These are phyloP conservation scores for Sporodiniella umbellata DNA, from an alignment of 371 early-diverging fungal species.

Conservation along the genomic window DNA sequence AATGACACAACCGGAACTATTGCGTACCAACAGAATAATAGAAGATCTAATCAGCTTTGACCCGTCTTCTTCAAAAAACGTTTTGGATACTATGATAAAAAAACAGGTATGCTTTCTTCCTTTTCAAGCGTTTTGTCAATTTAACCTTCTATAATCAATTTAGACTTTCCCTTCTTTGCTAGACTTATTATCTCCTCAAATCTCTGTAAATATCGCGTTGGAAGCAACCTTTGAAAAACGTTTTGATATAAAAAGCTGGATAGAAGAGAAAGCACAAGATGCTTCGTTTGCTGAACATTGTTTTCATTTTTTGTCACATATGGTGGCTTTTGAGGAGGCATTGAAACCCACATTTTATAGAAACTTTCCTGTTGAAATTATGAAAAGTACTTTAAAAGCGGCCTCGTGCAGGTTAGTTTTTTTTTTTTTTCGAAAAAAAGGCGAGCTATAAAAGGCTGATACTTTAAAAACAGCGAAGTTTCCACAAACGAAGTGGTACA, in stretches of 20 bases:
- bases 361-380: too few species aligned
- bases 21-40: background rate
- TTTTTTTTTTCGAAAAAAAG: too few species aligned
- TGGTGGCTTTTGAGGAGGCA: conserved; percentile 42
- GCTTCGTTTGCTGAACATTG: conserved; percentile 67
- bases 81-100: conserved; percentile 79
- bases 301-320: conserved; percentile 73
- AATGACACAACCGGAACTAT: background rate
- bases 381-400: too few species aligned
- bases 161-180: conserved; percentile 71
- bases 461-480: too few species aligned
- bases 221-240: conserved; percentile 74
- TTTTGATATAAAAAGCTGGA: conserved; percentile 83
- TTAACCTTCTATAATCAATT: background rate
- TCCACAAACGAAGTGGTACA: background rate
- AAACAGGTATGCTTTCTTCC: conserved; percentile 51
- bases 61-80: conserved; percentile 62
- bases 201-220: conserved; percentile 80
- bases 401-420: too few species aligned
- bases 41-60: conserved; percentile 72
- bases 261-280: conserved; percentile 68
- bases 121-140: background rate
- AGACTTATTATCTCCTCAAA: conserved; percentile 62
- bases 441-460: too few species aligned
- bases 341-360: too few species aligned